Percentiles rank a stretch among this genome's conserved stretches.
Evolutionary conservation across 192 early-diverging fungal species (phyloP).

Genomic region (Linnemannia exigua): DNA sequence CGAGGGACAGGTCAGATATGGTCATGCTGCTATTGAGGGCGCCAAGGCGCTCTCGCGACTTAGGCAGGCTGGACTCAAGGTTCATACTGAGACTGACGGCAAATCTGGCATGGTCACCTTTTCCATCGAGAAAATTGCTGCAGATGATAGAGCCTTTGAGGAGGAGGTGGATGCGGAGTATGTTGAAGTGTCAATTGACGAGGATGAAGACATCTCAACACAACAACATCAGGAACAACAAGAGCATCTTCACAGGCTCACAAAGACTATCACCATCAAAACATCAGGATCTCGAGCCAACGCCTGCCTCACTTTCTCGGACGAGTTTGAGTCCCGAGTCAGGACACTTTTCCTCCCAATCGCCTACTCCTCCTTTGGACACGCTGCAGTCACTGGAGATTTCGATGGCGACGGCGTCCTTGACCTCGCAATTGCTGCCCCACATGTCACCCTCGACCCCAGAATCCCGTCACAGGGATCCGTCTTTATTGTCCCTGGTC

Average conservation of each 20-base stretch:
- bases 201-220: too few species aligned
- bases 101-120: constrained; percentile 40
- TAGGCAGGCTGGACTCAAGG: constrained; percentile 13
- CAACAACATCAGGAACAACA: not conserved
- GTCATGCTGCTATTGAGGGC: constrained; percentile 17
- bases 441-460: constrained; percentile 60
- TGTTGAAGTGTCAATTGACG: not conserved
- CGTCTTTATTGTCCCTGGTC: constrained; percentile 67
- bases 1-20: constrained; percentile 16
- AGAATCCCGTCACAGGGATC: constrained; percentile 62
- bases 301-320: constrained; percentile 30
- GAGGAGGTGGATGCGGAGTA: not conserved
- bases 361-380: constrained; percentile 77
- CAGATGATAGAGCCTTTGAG: not conserved
- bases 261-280: not conserved
- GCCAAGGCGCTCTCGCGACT: constrained; percentile 15
- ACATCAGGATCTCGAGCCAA: not conserved
- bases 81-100: not conserved
- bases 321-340: constrained; percentile 23
- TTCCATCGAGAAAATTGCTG: constrained; percentile 7
- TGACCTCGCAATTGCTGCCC: constrained; percentile 77
- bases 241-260: not conserved
- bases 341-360: constrained; percentile 59
- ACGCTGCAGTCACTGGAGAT: constrained; percentile 73
- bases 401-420: constrained; percentile 74